A percentile compares a stretch with the other conserved stretches of the same genome.
phyloP scores from a whole-genome alignment of 352 stramenopile genomes.

The Phytophthora sp. region DNA sequence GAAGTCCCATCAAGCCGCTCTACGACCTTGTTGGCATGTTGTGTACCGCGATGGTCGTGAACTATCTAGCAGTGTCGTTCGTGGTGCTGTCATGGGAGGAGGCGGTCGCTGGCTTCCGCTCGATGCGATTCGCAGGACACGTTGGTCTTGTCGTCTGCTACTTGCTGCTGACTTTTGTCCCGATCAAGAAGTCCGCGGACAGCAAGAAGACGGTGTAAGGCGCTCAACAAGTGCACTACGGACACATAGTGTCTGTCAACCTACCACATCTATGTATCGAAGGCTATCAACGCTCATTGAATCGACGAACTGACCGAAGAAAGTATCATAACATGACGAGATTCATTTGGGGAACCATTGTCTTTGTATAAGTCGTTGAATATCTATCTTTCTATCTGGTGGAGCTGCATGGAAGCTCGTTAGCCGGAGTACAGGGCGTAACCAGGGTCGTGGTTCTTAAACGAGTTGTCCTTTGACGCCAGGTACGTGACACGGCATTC shows the following conservation, averaged over 20 bases:
- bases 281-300: constrained; percentile 4
- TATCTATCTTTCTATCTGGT: too few species aligned
- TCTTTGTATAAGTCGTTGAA: background rate
- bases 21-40: constrained; percentile 69
- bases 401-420: background rate
- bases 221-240: background rate
- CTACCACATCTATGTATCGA: constrained; percentile 17
- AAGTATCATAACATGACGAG: constrained; percentile 28
- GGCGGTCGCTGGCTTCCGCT: constrained; percentile 49
- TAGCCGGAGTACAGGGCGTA: constrained; percentile 66
- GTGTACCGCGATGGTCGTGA: constrained; percentile 63
- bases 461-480: constrained; percentile 56
- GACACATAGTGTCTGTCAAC: constrained; percentile 2
- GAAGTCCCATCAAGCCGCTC: constrained; percentile 45
- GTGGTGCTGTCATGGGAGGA: constrained; percentile 71
- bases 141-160: constrained; percentile 47
- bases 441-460: constrained; percentile 55
- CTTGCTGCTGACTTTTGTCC: constrained; percentile 44
- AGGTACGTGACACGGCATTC: constrained; percentile 56
- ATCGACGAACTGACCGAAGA: constrained; percentile 14
- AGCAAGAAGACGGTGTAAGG: constrained; percentile 41
- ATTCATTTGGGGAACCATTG: constrained; percentile 11
- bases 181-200: constrained; percentile 41
- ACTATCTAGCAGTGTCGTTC: constrained; percentile 81
- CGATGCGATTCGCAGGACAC: constrained; percentile 70